Evolutionary conservation across 2,329 filamentous ascomycete species (phyloP), one percentile per base, ranked within the genome.

Genomic region (Fusarium fujikuroi): DNA sequence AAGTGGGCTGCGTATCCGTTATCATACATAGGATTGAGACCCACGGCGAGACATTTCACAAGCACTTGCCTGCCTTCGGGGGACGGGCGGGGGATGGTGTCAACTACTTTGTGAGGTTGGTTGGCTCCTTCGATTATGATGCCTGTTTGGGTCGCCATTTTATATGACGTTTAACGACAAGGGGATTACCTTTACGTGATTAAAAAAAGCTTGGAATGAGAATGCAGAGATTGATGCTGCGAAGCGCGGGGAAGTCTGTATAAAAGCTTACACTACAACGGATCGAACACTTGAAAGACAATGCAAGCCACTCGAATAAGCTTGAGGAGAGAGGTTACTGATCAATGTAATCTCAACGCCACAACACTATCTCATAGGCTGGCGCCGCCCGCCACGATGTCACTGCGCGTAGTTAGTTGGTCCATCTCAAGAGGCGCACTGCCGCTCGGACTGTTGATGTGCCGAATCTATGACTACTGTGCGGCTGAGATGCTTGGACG

Each of bases 1-100:
- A 15, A 3, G 5, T 28, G 0, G 9, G 9, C 8, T 23, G 16
- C 2, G 3, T 12, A 10, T 14, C 2, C 15, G 18, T 3, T 23
- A 64, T 46, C 80, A 61, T 58, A 84, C 82, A 83, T 77, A 1
- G 80, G 80, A 60, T 83, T 83, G 42, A 84, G 77, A 3, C 75
- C 80, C 1, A 82, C 76, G 21, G 76, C 77, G 12, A 83, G 75
- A 11, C 78, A 81, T 66, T 81, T 83, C 9, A 84, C 81, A 5
- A 84, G 71, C 7, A 79, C 77, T 52, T 84, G 81, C 14, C 76
- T 77, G 10, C 74, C 71, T 10, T 76, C 78, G n/a, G 81, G 81
- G 1, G 40, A 75, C 9, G 79, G 80, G 2, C 73, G 74, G 5
- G 63, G 36, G 11, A 80, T 70, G 57, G 66, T 54, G 25, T 73